Base-by-base conservation (phyloP, 2,329 filamentous ascomycete genomes). In the Fusarium algeriense region DNA sequence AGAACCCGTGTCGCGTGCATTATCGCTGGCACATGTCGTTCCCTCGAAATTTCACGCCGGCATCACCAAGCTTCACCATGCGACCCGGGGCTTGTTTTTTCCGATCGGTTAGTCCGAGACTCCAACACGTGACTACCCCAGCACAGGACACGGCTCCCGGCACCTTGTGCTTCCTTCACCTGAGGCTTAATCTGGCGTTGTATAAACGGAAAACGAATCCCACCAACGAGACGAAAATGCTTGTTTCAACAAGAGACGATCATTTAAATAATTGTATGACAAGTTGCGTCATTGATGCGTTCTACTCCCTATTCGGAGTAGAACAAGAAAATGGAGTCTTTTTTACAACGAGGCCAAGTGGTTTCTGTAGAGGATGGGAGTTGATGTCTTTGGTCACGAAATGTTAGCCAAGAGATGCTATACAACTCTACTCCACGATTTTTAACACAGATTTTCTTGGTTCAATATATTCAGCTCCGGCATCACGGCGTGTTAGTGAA, bases 1-100 rank as follows among this genome's bases (percentile, higher is more conserved):
- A 93, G 86, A 77, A 85, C 85, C 78, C 89, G 85, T 75, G 92
- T 93, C 70, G 90, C 87, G 80, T 90, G 87, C 92, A 94, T 94
- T 77, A 75, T 83, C 57, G 68, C 71, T 75, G 60, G 67, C 67
- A 69, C 76, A 76, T 70, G 49, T 69, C 73, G 62, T 73, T 67
- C 43, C 50, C 60, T 64, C 46, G 60, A 71, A 74, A 71, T 73
- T 77, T 75, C 64, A 60, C 57, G 60, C 46, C 28, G 19, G 52
- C 57, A 68, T 69, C 62, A 64, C 54, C 62, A 71, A 60, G 59
- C 73, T 66, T 65, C 66, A 58, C 62, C 60, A 67, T 72, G 67
- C 56, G 61, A 73, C 59, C 23, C 30, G 23, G 58, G 46, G 41
- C 40, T 52, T 62, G 58, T 68, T 73, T 65, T 65, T 73, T 73